A percentile compares a stretch with the other conserved stretches of the same genome.
Evolutionary conservation across 2,329 filamentous ascomycete species (phyloP).

Genomic region (Colletotrichum sp.): DNA sequence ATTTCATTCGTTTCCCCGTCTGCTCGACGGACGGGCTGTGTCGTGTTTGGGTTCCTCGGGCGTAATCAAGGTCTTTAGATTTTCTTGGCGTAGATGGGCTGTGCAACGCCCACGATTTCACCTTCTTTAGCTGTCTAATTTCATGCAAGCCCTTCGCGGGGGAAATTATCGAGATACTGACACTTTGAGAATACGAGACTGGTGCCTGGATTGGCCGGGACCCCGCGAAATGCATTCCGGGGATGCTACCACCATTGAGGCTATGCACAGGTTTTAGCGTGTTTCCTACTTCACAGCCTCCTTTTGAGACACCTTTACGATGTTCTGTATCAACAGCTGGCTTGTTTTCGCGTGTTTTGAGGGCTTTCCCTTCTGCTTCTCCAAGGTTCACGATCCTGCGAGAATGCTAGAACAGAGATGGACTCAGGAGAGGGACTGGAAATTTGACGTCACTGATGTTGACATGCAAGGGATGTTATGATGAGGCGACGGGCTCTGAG

Average conservation of each 20-base stretch:
- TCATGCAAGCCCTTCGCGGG: neutral
- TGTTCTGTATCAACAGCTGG: neutral
- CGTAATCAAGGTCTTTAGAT: neutral
- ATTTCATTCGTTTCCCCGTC: neutral
- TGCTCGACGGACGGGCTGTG: neutral
- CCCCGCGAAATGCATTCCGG: neutral
- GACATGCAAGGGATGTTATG: neutral
- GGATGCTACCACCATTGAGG: neutral
- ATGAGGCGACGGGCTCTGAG: neutral
- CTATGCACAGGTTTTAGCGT: neutral
- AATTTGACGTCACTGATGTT: neutral
- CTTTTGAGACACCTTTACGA: neutral
- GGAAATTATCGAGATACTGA: neutral
- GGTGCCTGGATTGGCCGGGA: neutral
- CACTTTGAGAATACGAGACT: neutral
- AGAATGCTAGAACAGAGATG: neutral
- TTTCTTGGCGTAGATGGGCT: neutral
- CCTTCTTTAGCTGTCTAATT: neutral
- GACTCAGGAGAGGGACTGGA: neutral
- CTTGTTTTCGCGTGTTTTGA: neutral
- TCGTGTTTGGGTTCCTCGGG: neutral
- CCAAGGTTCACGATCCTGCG: neutral
- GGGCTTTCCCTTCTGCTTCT: neutral
- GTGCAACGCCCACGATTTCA: neutral
- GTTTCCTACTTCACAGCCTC: neutral